Base-by-base conservation (phyloP, 306 rosid genomes). In the Alnus glutinosa region DNA sequence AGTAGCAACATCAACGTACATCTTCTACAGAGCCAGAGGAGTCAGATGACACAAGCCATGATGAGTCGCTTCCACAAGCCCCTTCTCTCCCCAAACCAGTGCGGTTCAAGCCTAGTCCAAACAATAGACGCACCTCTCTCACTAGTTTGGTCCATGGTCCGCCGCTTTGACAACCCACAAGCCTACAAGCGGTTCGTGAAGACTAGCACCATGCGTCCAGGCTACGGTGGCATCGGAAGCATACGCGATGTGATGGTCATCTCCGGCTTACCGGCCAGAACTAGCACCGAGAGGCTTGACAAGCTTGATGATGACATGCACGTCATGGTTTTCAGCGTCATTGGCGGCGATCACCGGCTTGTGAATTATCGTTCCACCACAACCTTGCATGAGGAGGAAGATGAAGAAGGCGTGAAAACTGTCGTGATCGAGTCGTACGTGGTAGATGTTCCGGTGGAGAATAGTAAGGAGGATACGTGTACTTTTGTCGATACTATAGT, bases 301-400 rank as follows among this genome's bases (percentile, higher is more conserved):
- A 37, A 18, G 54, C 82, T 91, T 0, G 96, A 93, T 74, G 92
- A 89, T 54, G 89, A 84, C 0, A 71, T 32, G 4, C 86, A 84
- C 61, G 79, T 93, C 14, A 78, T 91, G 36, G 77, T 80, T 48
- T 89, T 87, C 7, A 85, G 89, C 83, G 86, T 93, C 62, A 77
- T 89, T 7, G 97, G 92, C 0, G 96, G 97, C 4, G 96, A 93
- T 48, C 94, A 87, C 81, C 52, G 76, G 80, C 90, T 93, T 34
- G 34, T 51, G 13, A 93, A 93, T 47, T 93, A 90, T 62, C 77
- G 87, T 3, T 89, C 94, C 2, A 87, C 90, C 0, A 88, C 86
- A 13, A 80, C 87, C 3, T 57, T 89, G 75, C 92, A 93, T 57
- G 87, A 74, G 76, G 89, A 75, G 0, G 84, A 52, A 34, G 88